Evolutionary conservation across 2,329 filamentous ascomycete species (phyloP), one percentile per base, ranked within the genome.

Genomic region (Colletotrichum tabaci): DNA sequence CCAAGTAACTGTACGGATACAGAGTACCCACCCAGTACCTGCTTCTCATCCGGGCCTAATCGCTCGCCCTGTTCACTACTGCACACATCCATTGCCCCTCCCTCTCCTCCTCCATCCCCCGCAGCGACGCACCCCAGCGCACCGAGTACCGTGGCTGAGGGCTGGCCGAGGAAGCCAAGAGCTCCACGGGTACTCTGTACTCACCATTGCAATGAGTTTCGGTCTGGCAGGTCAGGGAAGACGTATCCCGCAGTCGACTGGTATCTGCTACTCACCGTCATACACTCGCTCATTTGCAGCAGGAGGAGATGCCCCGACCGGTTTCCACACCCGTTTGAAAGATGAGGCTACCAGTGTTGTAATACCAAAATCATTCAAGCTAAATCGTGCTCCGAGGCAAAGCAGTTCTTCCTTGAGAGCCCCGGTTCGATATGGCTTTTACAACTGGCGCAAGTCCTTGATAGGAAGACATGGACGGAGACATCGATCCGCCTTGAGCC

Each of bases 71-170:
- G 56, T 44, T 46, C 42, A n/a, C 40, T 40, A 40, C 40, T 60
- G 40, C 21, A 46, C n/a, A 8, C 21, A 30, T 58, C 56, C 26
- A 30, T 30, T 30, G 40, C 56, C 56, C 56, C 56, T 44, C 56
- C 26, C 35, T 42, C n/a, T 26, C 15, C 38, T 23, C 15, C 52
- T 35, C 23, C 16, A 4, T 21, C 30, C 46, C 46, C 60, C 53
- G 26, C 50, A 26, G 30, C 52, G 30, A 40, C 42, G 42, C 42
- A 50, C 30, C 21, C 52, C 35, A n/a, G 60, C 47, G 21, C 35
- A 62, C 35, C 5, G 60, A 52, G n/a, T 40, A n/a, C 46, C 60
- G 60, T 61, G 46, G 46, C 60, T 61, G 30, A 50, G 21, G 21
- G n/a, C 60, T 9, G 16, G 46, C 46, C 60, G 35, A 61, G 30